Evolutionary conservation across 202 grass and related monocot species (phyloP), one percentile per base, ranked within the genome.

Genomic region (Digitaria exilis): DNA sequence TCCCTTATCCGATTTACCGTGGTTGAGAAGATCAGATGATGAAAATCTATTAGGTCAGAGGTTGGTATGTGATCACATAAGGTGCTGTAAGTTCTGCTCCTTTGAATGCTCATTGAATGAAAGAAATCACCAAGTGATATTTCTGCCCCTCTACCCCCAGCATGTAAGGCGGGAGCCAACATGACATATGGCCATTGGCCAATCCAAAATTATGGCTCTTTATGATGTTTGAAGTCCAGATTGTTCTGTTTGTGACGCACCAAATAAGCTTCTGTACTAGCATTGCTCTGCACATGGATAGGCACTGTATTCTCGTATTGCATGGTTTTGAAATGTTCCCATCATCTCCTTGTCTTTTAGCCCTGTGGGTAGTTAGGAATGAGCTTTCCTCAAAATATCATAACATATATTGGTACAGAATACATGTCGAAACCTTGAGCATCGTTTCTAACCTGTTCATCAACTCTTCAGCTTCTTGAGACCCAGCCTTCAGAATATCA

Each of bases 331-430:
- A 63, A 31, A 7, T 78, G 50, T 30, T 41, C 26, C 11, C 70
- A 29, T 42, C 14, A 73, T 29, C 25, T 30, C 24, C 44, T 19
- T 71, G 21, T 56, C 46, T 55, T 44, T 66, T 14, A 32, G 59
- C 24, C n/a, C 57, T 28, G 15, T 58, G 49, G 58, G 18, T 73
- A 35, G 9, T 7, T 45, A 80, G 14, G 77, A 65, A 74, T 74
- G n/a, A 12, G 26, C 37, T 66, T 74, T 86, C 70, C 37, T 66
- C 25, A 58, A 73, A 57, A 80, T 66, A 9, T 16, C 48, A 75
- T 86, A 21, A 28, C 43, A 55, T 55, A 10, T 26, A 76, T 32
- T 58, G 25, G 48, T 69, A 56, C 72, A 58, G 41, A 28, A 44
- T 34, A 42, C 46, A 73, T 41, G 24, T 80, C 26, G 41, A 35